Conservation (phyloP, 371 early-diverging fungal genomes). For the Saksenaea oblongispora region DNA sequence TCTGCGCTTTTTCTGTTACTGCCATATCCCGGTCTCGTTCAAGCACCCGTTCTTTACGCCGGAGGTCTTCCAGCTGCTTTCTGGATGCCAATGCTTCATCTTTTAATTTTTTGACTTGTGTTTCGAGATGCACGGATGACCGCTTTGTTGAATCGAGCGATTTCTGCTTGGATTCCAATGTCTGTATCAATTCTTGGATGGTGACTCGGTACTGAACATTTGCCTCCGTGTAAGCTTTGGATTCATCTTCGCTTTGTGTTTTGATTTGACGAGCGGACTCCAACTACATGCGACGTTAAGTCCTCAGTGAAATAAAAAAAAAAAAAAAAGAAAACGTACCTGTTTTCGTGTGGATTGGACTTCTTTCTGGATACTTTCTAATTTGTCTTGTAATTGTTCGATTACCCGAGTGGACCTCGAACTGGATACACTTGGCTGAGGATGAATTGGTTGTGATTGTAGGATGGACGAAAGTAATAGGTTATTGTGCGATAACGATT, state of each 20-base stretch:
- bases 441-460: conserved; percentile 19
- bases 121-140: conserved; percentile 35
- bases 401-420: conserved; percentile 40
- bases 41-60: conserved; percentile 39
- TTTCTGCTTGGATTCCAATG: conserved; percentile 44
- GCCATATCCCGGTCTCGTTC: conserved; percentile 40
- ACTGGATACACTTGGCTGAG: conserved; percentile 32
- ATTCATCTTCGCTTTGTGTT: conserved; percentile 30
- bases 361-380: conserved; percentile 33
- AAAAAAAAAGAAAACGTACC: conserved; percentile 21
- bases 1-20: conserved; percentile 35
- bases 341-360: conserved; percentile 26
- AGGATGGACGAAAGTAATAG: conserved; percentile 20
- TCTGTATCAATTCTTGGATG: conserved; percentile 42
- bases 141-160: conserved; percentile 40
- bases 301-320: too few relatives aligned
- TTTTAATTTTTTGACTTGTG: conserved; percentile 42
- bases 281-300: too few relatives aligned
- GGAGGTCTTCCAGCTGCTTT: conserved; percentile 39
- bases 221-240: conserved; percentile 28
- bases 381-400: conserved; percentile 36
- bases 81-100: conserved; percentile 49
- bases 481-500: conserved; percentile 21
- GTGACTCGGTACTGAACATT: conserved; percentile 30
- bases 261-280: conserved; percentile 31